Evolutionary conservation across 1,284 basidiomycete genomes (phyloP), one percentile per base, ranked within the genome.

Genomic region (Irpex rosettiformis): DNA sequence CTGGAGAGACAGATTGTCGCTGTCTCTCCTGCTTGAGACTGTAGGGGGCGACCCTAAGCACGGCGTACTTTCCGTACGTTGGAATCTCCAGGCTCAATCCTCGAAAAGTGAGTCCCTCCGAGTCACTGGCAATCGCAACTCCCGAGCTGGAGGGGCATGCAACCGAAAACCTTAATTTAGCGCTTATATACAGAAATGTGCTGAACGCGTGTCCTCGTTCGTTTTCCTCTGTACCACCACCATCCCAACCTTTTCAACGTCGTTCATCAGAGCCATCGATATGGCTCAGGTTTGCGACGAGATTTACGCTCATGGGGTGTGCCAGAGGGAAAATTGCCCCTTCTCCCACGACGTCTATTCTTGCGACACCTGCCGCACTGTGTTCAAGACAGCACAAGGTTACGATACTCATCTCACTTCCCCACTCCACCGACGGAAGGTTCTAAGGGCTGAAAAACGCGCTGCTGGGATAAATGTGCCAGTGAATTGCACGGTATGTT

Each of bases 401-500:
- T 51, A 51, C 48, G 48, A 49, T 5, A n/a, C 7, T 7, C 48
- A 47, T 24, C 11, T 47, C 22, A 18, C 43, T 13, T 13, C 43
- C 22, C 43, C 43, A 8, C 7, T 47, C 11, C 43, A 47, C 18
- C 43, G 8, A 18, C 7, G 8, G 22, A 18, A 24, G 43, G 30
- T 37, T 10, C 3, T 29, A 25, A 8, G 28, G 25, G 48, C 24
- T 5, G n/a, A 1, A 25, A 51, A 18, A 18, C 24, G 27, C 11
- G 8, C 7, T 4, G 48, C 48, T 22, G 48, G 48, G 2, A 11
- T 51, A 11, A 8, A 18, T 3, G 7, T 27, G 2, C 48, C 48
- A 7, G 48, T 51, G 2, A 2, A 2, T 4, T 61, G 60, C 37
- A 54, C 58, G 22, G 60, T 55, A 3, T 61, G 60, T 40, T 43